phyloP scores from a whole-genome alignment of 352 stramenopile species.

The Pythium aristosporum region DNA sequence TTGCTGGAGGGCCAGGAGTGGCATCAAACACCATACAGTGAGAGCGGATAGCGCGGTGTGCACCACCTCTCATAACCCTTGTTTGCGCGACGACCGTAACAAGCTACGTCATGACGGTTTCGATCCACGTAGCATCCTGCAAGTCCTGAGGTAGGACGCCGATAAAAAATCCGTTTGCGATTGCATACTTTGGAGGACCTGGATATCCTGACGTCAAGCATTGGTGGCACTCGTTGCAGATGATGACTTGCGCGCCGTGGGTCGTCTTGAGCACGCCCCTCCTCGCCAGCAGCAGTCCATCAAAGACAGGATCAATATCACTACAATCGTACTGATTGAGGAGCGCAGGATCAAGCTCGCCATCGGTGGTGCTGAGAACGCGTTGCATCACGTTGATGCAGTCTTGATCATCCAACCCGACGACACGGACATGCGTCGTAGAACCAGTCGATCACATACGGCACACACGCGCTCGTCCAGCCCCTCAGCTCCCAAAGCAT shows the following conservation, averaged over 20 bases:
- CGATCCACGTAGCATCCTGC: constrained; percentile 9
- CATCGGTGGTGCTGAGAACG: neutral
- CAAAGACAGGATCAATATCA: neutral
- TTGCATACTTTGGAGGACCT: constrained; percentile 23
- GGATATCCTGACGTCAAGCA: neutral
- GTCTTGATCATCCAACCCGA: neutral
- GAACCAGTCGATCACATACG: constrained; percentile 7
- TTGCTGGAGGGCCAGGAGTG: constrained; percentile 22
- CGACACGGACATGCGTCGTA: neutral
- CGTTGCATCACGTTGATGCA: neutral
- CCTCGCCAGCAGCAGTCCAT: neutral
- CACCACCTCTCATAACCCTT: constrained; percentile 23
- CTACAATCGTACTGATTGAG: constrained; percentile 6
- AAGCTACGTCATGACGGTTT: constrained; percentile 22
- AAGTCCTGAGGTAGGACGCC: constrained; percentile 12
- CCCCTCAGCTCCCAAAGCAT: constrained; percentile 8
- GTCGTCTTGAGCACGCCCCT: neutral
- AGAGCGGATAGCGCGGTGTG: constrained; percentile 24
- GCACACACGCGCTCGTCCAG: constrained; percentile 10
- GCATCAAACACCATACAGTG: constrained; percentile 28
- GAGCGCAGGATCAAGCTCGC: neutral
- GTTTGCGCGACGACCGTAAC: constrained; percentile 27
- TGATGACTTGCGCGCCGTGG: neutral
- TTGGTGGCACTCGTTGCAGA: neutral
- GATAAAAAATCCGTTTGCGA: constrained; percentile 31